These are phyloP conservation scores for Tuber borchii DNA, from an alignment of 495 filamentous ascomycete species.

Conservation along the genomic window DNA sequence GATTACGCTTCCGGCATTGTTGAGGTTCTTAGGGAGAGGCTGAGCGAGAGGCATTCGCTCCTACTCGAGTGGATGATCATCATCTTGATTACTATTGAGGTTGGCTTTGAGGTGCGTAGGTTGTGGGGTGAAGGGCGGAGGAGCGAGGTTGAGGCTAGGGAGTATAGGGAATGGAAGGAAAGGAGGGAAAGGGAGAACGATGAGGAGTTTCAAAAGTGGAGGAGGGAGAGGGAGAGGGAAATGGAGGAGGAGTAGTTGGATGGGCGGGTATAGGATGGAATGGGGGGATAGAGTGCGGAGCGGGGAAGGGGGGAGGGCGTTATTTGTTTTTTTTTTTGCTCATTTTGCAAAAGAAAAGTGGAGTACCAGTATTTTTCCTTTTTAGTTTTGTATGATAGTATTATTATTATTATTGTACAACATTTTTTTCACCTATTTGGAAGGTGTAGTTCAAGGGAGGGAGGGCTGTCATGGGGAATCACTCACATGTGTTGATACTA, in stretches of 20 bases:
- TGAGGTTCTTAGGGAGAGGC: constrained; percentile 73
- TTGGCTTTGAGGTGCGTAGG: constrained; percentile 60
- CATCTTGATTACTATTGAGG: constrained; percentile 83
- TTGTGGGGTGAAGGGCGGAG: constrained; percentile 54
- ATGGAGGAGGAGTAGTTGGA: not conserved
- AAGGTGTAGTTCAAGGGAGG: not conserved
- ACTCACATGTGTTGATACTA: not conserved
- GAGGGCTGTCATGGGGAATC: not conserved
- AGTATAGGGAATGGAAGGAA: constrained; percentile 36
- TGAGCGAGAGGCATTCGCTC: constrained; percentile 83
- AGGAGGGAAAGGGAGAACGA: constrained; percentile 29
- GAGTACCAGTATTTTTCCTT: not conserved
- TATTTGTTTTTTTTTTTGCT: not conserved
- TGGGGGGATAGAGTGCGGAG: not conserved
- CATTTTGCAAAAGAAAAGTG: not conserved
- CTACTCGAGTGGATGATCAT: constrained; percentile 97
- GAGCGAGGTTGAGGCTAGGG: constrained; percentile 47
- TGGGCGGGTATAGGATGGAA: not conserved
- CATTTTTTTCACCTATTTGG: not conserved
- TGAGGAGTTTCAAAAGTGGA: constrained; percentile 34
- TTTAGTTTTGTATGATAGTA: not conserved
- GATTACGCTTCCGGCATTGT: constrained; percentile 97
- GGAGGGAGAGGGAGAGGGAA: not conserved
- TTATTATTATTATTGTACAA: not conserved
- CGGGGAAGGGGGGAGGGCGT: not conserved